These are phyloP conservation scores for Nakataea oryzae DNA, from an alignment of 2,329 filamentous ascomycete species.

Conservation along the genomic window DNA sequence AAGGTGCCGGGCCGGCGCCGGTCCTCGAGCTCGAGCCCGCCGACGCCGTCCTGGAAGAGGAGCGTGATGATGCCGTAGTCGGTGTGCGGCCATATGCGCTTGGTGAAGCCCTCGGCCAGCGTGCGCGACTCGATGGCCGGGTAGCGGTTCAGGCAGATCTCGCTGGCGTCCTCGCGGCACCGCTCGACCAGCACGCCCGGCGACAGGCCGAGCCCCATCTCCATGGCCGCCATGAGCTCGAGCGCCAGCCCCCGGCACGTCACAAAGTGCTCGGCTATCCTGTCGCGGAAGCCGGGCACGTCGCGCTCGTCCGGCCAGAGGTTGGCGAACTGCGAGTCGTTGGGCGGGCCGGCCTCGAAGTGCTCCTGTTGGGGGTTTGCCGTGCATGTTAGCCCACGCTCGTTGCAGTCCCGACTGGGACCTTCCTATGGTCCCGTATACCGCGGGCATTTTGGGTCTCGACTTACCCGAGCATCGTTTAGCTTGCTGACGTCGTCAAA, in stretches of 20 bases:
- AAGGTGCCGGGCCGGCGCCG: background rate
- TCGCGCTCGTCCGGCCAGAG: background rate
- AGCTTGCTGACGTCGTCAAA: background rate
- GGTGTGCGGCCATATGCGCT: conserved; percentile 15
- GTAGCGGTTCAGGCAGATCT: conserved; percentile 48
- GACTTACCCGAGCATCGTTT: background rate
- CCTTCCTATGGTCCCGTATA: too few relatives aligned
- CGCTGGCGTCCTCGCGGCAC: conserved; percentile 33
- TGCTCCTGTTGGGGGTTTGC: background rate
- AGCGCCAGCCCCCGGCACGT: background rate
- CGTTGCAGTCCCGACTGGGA: too few relatives aligned
- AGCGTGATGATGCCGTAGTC: conserved; percentile 24
- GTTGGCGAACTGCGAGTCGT: background rate
- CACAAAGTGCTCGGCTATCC: background rate
- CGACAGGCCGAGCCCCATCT: background rate
- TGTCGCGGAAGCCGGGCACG: background rate
- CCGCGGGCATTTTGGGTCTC: too few relatives aligned
- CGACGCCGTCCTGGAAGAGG: conserved; percentile 23
- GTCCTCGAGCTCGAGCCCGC: conserved; percentile 24
- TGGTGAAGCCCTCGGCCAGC: conserved; percentile 15
- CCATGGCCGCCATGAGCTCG: background rate
- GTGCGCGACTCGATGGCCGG: conserved; percentile 19
- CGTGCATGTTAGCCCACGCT: too few relatives aligned
- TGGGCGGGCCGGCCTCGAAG: background rate
- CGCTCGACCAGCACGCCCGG: background rate